phyloP scores from a whole-genome alignment of 2,329 filamentous ascomycete species.

The Fusarium globosum region DNA sequence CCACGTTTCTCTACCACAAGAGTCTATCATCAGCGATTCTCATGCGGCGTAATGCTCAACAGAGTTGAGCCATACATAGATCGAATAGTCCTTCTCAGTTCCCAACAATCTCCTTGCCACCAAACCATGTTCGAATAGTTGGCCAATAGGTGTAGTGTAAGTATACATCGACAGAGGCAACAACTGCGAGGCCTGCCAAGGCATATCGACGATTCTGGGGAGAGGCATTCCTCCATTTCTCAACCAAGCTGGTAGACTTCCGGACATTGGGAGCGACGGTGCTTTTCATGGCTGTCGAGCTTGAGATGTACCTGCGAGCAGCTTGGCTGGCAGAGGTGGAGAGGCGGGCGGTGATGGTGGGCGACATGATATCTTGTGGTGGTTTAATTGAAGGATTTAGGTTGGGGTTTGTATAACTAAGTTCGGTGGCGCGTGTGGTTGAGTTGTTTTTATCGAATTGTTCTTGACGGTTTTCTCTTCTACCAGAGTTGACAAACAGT shows the following conservation, averaged over 20 bases:
- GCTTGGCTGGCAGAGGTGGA: constrained; percentile 20
- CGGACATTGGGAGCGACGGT: constrained; percentile 1
- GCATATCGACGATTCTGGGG: constrained; percentile 44
- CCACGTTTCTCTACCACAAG: neutral
- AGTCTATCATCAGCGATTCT: neutral
- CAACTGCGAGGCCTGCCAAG: constrained; percentile 30
- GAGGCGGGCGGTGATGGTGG: constrained; percentile 33
- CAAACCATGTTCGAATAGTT: constrained; percentile 23
- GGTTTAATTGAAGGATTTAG: neutral
- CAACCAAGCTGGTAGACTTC: neutral
- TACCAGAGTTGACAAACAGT: neutral
- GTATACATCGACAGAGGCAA: constrained; percentile 41
- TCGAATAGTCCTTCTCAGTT: neutral
- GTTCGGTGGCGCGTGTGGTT: neutral
- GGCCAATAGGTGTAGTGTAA: constrained; percentile 47
- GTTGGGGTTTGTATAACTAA: neutral
- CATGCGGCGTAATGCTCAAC: too few relatives aligned
- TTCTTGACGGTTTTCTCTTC: neutral
- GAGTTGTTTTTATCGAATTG: neutral
- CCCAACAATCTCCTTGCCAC: neutral
- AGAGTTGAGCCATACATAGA: neutral
- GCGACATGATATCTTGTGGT: constrained; percentile 31
- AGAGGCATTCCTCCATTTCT: constrained; percentile 46
- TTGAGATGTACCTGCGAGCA: constrained; percentile 40
- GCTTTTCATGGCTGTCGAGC: constrained; percentile 23